phyloP scores from a whole-genome alignment of 2,329 filamentous ascomycete genomes.

The Lojkania enalia region DNA sequence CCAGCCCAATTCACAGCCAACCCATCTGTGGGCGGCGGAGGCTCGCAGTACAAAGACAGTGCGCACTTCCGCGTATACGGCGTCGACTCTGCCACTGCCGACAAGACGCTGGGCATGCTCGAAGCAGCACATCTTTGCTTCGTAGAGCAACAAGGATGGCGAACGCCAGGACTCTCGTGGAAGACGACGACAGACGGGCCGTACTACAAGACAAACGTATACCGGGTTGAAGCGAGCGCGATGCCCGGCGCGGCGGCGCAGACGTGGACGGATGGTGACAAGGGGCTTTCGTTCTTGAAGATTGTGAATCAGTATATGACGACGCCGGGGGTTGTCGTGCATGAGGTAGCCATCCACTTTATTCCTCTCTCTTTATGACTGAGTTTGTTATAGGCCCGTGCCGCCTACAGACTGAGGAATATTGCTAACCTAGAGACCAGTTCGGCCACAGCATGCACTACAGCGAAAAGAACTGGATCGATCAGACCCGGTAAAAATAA shows the following conservation, averaged over 20 bases:
- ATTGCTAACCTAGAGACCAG: no score
- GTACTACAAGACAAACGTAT: constrained; percentile 54
- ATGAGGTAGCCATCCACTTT: no score
- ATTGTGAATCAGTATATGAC: constrained; percentile 48
- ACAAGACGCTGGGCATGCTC: constrained; percentile 46
- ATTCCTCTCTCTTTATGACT: no score
- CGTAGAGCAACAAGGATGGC: constrained; percentile 23
- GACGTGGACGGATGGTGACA: constrained; percentile 46
- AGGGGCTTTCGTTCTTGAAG: constrained; percentile 51
- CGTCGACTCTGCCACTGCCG: constrained; percentile 30
- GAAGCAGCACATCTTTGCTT: constrained; percentile 49
- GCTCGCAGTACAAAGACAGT: constrained; percentile 15
- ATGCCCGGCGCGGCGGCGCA: constrained; percentile 49
- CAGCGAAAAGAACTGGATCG: constrained; percentile 41
- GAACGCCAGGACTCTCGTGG: constrained; percentile 25
- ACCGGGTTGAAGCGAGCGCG: constrained; percentile 39
- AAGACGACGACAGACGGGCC: constrained; percentile 35
- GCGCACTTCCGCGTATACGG: constrained; percentile 49
- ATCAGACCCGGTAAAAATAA: constrained; percentile 39
- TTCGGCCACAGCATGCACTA: constrained; percentile 56
- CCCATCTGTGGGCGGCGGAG: constrained; percentile 19
- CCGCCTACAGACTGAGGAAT: no score
- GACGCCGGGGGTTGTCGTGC: constrained; percentile 49
- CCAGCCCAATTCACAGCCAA: constrained; percentile 17
- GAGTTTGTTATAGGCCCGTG: no score